phyloP scores from a whole-genome alignment of 1,284 basidiomycete genomes.

The Pterulicium gracile region DNA sequence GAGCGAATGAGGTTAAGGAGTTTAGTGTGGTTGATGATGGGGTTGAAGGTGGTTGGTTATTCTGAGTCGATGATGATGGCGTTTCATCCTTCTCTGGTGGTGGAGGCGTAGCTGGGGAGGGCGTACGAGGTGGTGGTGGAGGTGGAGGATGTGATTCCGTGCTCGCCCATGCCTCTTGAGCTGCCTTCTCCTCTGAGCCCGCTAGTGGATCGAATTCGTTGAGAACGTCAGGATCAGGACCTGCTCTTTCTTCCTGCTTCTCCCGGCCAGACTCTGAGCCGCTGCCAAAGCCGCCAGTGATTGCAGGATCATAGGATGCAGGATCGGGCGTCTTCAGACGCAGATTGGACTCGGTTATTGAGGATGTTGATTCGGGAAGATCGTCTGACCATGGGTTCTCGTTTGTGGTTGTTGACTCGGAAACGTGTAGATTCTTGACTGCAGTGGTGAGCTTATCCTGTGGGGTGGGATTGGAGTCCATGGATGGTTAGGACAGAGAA shows the following conservation, averaged over 20 bases:
- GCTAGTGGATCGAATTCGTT: constrained; percentile 1
- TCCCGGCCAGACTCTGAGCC: not conserved
- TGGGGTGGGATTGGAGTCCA: too few species aligned
- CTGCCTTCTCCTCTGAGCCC: constrained; percentile 41
- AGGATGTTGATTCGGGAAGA: not conserved
- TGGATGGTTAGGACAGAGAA: too few species aligned
- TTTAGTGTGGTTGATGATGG: constrained; percentile 37
- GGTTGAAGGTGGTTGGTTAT: constrained; percentile 18
- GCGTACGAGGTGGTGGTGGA: constrained; percentile 25
- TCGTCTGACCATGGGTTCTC: constrained; percentile 1
- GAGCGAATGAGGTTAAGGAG: constrained; percentile 52
- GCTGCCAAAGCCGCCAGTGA: not conserved
- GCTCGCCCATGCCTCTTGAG: constrained; percentile 49
- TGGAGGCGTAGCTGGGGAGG: constrained; percentile 12
- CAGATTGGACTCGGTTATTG: not conserved
- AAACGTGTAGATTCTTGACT: not conserved
- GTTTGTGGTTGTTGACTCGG: not conserved
- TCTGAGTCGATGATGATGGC: constrained; percentile 9
- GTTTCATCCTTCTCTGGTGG: constrained; percentile 12
- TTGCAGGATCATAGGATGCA: constrained; percentile 1
- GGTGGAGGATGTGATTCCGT: constrained; percentile 47
- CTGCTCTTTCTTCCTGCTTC: not conserved
- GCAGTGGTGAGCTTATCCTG: too few species aligned
- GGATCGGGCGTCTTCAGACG: not conserved
- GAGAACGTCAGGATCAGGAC: not conserved